phyloP scores from a whole-genome alignment of 148 eudicot species.

The Bassia scoparia region DNA sequence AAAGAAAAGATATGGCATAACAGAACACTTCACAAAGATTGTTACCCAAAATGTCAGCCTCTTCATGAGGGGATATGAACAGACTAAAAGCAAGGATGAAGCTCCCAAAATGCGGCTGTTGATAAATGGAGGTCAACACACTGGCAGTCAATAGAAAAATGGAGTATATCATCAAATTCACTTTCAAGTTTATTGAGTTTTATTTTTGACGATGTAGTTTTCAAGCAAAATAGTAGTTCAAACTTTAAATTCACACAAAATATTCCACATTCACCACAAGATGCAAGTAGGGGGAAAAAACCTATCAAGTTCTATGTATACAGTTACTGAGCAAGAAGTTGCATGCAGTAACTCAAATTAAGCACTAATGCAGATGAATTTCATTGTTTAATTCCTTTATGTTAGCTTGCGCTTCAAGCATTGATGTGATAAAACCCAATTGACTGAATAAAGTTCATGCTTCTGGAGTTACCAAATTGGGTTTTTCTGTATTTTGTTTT shows the following conservation, averaged over 20 bases:
- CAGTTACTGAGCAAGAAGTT: not conserved
- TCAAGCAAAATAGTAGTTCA: not conserved
- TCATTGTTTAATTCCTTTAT: not conserved
- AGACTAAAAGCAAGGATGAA: constrained; percentile 88
- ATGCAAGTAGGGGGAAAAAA: not conserved
- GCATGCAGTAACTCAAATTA: not conserved
- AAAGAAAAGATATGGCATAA: not conserved
- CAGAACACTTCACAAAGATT: not conserved
- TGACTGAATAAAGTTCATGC: too few species aligned
- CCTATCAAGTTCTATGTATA: not conserved
- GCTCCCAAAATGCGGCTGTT: constrained; percentile 83
- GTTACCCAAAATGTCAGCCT: constrained; percentile 95
- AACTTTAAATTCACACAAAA: not conserved
- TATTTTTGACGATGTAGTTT: not conserved
- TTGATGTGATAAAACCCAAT: not conserved
- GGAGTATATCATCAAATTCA: not conserved
- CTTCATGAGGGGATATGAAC: constrained; percentile 96
- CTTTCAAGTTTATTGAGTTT: not conserved
- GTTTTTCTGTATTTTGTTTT: too few species aligned
- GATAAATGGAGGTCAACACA: constrained; percentile 4
- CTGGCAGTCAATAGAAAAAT: not conserved
- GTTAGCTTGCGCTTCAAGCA: not conserved
- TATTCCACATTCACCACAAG: not conserved
- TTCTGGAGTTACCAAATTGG: too few species aligned
- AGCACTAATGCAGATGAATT: not conserved